Base-by-base conservation (phyloP, 2,329 filamentous ascomycete genomes). In the Ophiosphaerella herpotricha region DNA sequence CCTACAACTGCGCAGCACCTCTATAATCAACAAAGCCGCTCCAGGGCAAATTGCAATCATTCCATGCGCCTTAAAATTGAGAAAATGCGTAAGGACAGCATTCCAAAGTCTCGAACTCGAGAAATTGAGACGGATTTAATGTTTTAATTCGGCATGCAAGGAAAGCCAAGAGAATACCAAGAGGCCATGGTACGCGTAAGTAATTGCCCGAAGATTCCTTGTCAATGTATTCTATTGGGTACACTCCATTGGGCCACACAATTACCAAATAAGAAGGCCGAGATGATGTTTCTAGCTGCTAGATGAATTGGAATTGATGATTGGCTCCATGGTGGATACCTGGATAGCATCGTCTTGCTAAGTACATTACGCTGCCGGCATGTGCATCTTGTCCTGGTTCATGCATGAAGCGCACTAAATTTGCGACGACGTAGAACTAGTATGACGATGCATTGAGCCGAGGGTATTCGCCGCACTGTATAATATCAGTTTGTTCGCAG, bases 361-460 rank as follows among this genome's bases (percentile, higher is more conserved):
- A 40, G n/a, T 32, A 39, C 43, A 32, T 41, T 48, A 50, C 40
- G 23, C 16, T 13, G 16, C 16, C 54, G 55, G 53, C 52, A 55
- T 13, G 57, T 55, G 46, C 40, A 57, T 60, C 61, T 57, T 58
- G 54, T 52, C 56, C 46, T 23, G 44, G 26, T 29, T 29, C 26
- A 29, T 11, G 26, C 26, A 29, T 29, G 26, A 29, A 29, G 26
- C 26, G 26, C 9, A 42, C 18, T 42, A 36, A 21, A 32, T 14
- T 21, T 40, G 23, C 44, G 13, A 24, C 13, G n/a, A 18, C 18
- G 26, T 40, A 31, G 32, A 34, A 13, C 26, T 7, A 11, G 6
- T 29, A 29, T 29, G 26, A 29, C 11, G 26, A 11, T 29, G 6
- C 11, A 29, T 29, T 6, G 7, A 29, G 7, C 11, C 26, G 11